phyloP scores from a whole-genome alignment of 2,329 filamentous ascomycete genomes.

The Blastomyces silverae region DNA sequence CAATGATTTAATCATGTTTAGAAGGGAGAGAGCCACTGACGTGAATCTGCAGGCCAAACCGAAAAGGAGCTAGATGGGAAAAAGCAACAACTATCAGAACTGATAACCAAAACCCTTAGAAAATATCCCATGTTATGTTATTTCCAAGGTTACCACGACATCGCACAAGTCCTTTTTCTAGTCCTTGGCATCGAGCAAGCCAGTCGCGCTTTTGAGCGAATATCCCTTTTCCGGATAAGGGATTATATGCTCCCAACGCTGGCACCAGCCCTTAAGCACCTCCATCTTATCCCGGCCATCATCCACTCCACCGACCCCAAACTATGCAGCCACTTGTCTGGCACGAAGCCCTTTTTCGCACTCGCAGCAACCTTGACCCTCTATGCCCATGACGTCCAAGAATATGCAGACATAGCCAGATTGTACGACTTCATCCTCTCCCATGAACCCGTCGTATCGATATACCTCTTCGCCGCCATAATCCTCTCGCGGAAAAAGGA shows the following conservation, averaged over 20 bases:
- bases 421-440: slow-evolving; percentile 90
- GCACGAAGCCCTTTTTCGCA: slow-evolving; percentile 82
- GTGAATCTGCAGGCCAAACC: slow-evolving; percentile 52
- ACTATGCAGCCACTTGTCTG: slow-evolving; percentile 67
- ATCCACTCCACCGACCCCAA: slow-evolving; percentile 63
- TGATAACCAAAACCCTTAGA: slow-evolving; percentile 77
- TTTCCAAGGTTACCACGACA: slow-evolving; percentile 98
- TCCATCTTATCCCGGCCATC: slow-evolving; percentile 80
- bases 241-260: slow-evolving; percentile 97
- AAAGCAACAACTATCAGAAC: slow-evolving; percentile 67
- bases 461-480: slow-evolving; percentile 90
- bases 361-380: slow-evolving; percentile 89
- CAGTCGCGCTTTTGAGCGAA: slow-evolving; percentile 61
- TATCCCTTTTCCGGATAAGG: slow-evolving; percentile 82
- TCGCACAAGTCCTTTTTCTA: slow-evolving; percentile 88
- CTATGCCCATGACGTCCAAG: slow-evolving; percentile 92
- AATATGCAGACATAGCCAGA: slow-evolving; percentile 78
- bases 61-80: slow-evolving; percentile 61
- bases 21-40: slow-evolving; percentile 22
- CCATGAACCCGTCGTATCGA: slow-evolving; percentile 73
- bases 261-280: slow-evolving; percentile 70
- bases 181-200: slow-evolving; percentile 63
- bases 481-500: slow-evolving; percentile 73
- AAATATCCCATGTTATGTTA: slow-evolving; percentile 79
- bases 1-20: not conserved